Base-by-base conservation (phyloP, 208 protist species). In the Leishmania amazonensis region DNA sequence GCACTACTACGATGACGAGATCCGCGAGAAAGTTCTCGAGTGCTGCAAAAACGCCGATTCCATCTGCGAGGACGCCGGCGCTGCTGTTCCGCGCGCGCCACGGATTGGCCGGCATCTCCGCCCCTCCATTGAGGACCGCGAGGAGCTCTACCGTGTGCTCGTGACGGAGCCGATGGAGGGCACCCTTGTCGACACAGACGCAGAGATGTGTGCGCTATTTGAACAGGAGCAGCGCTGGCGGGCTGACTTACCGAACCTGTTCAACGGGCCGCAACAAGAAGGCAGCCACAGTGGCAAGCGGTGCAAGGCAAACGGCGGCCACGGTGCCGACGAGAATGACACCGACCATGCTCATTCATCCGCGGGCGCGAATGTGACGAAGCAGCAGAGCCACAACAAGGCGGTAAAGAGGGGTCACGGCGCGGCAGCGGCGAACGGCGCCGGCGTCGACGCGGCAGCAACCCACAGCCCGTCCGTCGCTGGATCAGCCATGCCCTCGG, bases 171-270 rank as follows among this genome's bases (percentile, higher is more conserved):
- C 87, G 1, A 81, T 49, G 7, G 73, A 31, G 0, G 83, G 75
- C 6, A 81, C 71, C 24, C n/a, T 90, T 1, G 84, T 85, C 35
- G 85, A 93, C 45, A 93, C 90, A 0, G 90, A 93, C 79, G 76
- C 71, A 19, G 85, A 87, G 72, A 86, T 93, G 84, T 83, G 79
- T 38, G 65, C 40, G 15, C 40, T 85, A 0, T 75, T 88, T 19
- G 82, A 78, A 1, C 64, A 81, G 9, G 90, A 91, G 79, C 42
- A 67, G 67, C 38, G 49, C 6, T 93, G 90, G 90, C 88, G 85
- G 15, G 70, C 49, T 9, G 88, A 79, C 1, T 60, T 83, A 53
- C 21, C 64, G 24, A 38, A 47, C 38, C 24, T 71, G 1, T 42
- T 19, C 19, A 45, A 71, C 13, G 19, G 35, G 17, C 65, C 47